Conservation (phyloP, 192 early-diverging fungal genomes). For the Helicostylum pulchrum region DNA sequence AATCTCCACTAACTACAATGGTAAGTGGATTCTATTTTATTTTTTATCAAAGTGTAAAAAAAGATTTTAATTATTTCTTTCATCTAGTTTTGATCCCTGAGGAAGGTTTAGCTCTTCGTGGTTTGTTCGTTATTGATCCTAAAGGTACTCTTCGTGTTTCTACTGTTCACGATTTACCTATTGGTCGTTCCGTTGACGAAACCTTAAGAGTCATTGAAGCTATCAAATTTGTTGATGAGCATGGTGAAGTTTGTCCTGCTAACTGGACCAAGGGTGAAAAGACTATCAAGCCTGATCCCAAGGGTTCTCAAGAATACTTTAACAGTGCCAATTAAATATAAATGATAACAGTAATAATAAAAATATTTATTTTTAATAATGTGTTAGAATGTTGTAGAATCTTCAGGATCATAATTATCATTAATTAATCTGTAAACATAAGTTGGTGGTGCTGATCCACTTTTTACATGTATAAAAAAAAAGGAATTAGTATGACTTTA, state of each 20-base stretch:
- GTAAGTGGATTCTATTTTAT: constrained; percentile 23
- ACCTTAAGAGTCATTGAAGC: constrained; percentile 60
- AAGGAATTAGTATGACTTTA: too few species aligned
- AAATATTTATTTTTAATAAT: not conserved
- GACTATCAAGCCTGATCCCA: constrained; percentile 73
- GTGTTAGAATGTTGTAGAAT: constrained; percentile 29
- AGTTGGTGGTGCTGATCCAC: constrained; percentile 25
- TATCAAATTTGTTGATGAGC: constrained; percentile 56
- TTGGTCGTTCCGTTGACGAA: constrained; percentile 66
- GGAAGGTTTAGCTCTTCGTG: constrained; percentile 66
- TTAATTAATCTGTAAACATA: constrained; percentile 56
- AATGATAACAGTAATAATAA: not conserved
- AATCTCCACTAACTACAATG: constrained; percentile 81
- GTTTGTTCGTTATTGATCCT: constrained; percentile 62
- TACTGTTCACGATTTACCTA: constrained; percentile 57
- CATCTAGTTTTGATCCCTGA: constrained; percentile 69
- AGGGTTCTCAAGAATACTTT: constrained; percentile 70
- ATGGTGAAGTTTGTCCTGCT: constrained; percentile 77
- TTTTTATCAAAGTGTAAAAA: not conserved
- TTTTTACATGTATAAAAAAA: not conserved
- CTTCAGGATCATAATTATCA: constrained; percentile 45
- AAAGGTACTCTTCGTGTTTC: constrained; percentile 56
- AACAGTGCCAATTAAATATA: constrained; percentile 16
- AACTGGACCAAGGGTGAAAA: constrained; percentile 77
- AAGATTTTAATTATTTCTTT: not conserved